Evolutionary conservation across 805 yeast genomes (phyloP).

Genomic region (Limtongia smithiae): DNA sequence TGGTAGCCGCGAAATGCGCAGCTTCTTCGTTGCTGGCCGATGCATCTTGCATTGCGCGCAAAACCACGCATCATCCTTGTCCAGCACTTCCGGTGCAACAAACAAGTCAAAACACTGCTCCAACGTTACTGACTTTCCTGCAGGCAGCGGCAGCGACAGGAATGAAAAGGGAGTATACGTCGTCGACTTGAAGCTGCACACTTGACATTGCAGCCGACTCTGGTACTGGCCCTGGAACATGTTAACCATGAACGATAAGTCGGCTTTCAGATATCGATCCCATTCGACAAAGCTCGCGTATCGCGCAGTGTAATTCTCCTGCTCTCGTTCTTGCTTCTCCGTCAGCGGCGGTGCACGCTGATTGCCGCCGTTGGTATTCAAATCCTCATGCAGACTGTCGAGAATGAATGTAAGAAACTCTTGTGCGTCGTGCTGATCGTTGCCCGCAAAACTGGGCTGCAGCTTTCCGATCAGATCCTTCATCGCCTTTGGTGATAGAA

Average conservation of each 20-base stretch:
- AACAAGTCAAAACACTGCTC: constrained; percentile 74
- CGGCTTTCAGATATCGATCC: constrained; percentile 78
- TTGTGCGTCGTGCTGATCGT: constrained; percentile 80
- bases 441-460: constrained; percentile 59
- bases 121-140: constrained; percentile 41
- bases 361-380: constrained; percentile 61
- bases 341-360: constrained; percentile 57
- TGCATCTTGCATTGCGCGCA: constrained; percentile 71
- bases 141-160: constrained; percentile 75
- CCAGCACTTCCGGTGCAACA: constrained; percentile 67
- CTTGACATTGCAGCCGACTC: constrained; percentile 69
- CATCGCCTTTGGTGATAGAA: constrained; percentile 59
- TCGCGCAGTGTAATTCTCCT: constrained; percentile 72
- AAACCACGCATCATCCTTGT: constrained; percentile 76
- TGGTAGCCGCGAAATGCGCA: constrained; percentile 75
- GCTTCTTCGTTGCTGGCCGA: constrained; percentile 61
- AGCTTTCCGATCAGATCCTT: constrained; percentile 65
- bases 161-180: constrained; percentile 81
- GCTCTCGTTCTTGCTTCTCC: constrained; percentile 63
- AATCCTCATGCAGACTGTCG: constrained; percentile 79
- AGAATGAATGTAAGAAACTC: constrained; percentile 73
- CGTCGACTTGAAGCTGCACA: constrained; percentile 73
- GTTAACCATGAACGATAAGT: constrained; percentile 75
- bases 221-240: constrained; percentile 85
- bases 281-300: constrained; percentile 86